phyloP scores from a whole-genome alignment of 1,284 basidiomycete genomes.

The Ustilago vetiveriae region DNA sequence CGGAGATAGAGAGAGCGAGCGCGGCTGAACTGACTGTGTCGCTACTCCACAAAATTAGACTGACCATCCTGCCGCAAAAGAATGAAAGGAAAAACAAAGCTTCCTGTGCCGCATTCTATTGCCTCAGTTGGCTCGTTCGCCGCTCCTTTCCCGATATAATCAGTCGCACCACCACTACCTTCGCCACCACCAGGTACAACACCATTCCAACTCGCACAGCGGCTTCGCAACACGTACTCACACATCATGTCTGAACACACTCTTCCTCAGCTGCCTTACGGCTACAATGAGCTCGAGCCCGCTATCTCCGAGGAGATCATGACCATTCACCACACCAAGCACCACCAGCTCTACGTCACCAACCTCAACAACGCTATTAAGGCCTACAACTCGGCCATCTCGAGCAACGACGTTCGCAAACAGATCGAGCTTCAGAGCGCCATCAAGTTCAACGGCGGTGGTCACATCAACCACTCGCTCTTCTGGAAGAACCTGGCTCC shows the following conservation, averaged over 20 bases:
- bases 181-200: background rate
- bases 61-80: too few species aligned
- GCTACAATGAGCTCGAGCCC: conserved; percentile 87
- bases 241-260: conserved; percentile 71
- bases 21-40: too few species aligned
- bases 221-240: background rate
- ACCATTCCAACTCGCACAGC: background rate
- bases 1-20: background rate
- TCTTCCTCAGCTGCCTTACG: conserved; percentile 88
- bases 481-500: conserved; percentile 91
- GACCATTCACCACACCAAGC: conserved; percentile 89
- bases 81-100: background rate
- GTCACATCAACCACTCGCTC: conserved; percentile 82
- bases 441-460: conserved; percentile 91
- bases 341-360: conserved; percentile 74
- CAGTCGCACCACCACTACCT: too few species aligned
- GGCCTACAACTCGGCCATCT: conserved; percentile 75
- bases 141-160: conserved; percentile 14
- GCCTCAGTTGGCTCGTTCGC: conserved; percentile 22
- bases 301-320: conserved; percentile 76
- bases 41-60: too few species aligned
- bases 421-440: conserved; percentile 85
- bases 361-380: conserved; percentile 78
- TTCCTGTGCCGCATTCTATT: background rate
- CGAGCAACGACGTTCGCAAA: conserved; percentile 77